Evolutionary conservation across 2,329 filamentous ascomycete genomes (phyloP), one percentile per base, ranked within the genome.

Genomic region (Graphiopsis chlorocephala): DNA sequence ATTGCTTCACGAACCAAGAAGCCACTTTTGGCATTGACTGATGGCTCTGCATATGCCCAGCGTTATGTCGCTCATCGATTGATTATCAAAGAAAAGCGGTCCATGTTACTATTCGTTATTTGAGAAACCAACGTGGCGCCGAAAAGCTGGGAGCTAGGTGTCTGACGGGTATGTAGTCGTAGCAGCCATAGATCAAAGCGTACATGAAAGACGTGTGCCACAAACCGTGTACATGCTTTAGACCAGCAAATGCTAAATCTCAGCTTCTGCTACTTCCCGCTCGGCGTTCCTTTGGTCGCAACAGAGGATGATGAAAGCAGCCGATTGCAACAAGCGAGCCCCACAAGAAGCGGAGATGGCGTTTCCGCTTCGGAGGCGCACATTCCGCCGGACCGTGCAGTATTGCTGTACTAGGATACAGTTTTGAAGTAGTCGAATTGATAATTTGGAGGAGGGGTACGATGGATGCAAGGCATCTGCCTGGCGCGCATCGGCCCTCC

Each of bases 401-500:
- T 11, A 56, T 29, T 45, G n/a, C n/a, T 45, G 3, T 45, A 45
- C 10, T 20, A 45, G 38, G n/a, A 45, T 12, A 20, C 8, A 12
- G 23, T 23, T 20, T n/a, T 10, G 4, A 7, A 45, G 38, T 10
- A 45, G 38, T 20, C 7, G n/a, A 11, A 20, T 20, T n/a, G n/a
- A 10, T 11, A 23, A 45, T 45, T 4, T 14, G 20, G 26, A 2
- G 38, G 6, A 53, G 26, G 26, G 11, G 26, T 1, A 20, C 31
- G 2, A 20, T 8, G n/a, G 10, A 20, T 45, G 38, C n/a, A 45
- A 11, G 38, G 7, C n/a, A 45, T 11, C 8, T 45, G n/a, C n/a
- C n/a, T 45, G 38, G 3, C 38, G 17, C 17, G 12, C 7, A 10
- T 56, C 31, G 38, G 29, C 38, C 53, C 8, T 72, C 67, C 23